These are phyloP conservation scores for Pseudocercospora macadamiae DNA, from an alignment of 2,329 filamentous ascomycete species.

Conservation along the genomic window DNA sequence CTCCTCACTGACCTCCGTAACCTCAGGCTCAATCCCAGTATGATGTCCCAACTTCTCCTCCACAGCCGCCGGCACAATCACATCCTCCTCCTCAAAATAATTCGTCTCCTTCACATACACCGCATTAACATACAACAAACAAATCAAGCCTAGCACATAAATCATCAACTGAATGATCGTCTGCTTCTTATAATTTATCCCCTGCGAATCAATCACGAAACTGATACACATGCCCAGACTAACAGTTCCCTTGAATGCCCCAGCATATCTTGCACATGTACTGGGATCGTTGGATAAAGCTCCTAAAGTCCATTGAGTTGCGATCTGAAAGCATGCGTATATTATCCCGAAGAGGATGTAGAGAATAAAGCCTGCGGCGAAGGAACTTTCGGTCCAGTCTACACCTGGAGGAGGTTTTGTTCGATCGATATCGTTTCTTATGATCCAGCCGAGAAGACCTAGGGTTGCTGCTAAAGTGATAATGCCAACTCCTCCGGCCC, in stretches of 20 bases:
- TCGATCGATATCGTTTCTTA: neutral
- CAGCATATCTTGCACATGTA: neutral
- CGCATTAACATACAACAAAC: neutral
- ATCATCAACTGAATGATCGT: neutral
- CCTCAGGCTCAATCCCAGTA: neutral
- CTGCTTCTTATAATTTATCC: neutral
- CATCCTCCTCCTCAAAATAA: neutral
- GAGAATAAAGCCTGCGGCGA: neutral
- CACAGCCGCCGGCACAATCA: neutral
- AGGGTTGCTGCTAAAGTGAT: neutral
- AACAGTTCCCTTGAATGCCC: neutral
- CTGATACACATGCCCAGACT: neutral
- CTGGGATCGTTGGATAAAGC: neutral
- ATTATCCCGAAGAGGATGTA: neutral
- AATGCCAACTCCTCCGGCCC: neutral
- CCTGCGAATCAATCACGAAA: neutral
- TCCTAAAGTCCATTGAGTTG: neutral
- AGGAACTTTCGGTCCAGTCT: neutral
- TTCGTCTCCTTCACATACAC: neutral
- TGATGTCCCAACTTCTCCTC: neutral
- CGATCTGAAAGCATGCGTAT: neutral
- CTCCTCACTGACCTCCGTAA: neutral
- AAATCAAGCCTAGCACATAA: neutral
- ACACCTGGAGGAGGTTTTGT: neutral
- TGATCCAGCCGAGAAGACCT: neutral